Percentiles rank a stretch among this genome's conserved stretches.
Evolutionary conservation across 345 rosid genomes (phyloP).

Genomic region (Hibiscus syriacus): DNA sequence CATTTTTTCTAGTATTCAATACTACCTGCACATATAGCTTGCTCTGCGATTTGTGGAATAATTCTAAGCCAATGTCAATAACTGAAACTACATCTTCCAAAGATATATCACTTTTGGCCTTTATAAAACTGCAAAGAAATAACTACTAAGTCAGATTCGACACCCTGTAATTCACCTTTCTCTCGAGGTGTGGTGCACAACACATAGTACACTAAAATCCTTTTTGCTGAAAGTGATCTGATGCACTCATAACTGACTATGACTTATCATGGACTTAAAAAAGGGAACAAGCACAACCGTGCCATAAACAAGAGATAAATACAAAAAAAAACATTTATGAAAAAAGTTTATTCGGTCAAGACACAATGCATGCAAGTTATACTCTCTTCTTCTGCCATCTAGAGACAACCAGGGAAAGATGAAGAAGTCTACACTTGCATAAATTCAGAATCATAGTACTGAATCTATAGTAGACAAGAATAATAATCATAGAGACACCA

Average conservation of each 20-base stretch:
- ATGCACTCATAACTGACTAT: not conserved
- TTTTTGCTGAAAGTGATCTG: not conserved
- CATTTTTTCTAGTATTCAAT: constrained; percentile 8
- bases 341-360: not conserved
- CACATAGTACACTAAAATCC: not conserved
- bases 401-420: not conserved
- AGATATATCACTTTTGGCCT: constrained; percentile 82
- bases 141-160: constrained; percentile 3
- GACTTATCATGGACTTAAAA: not conserved
- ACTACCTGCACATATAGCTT: constrained; percentile 85
- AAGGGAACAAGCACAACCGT: not conserved
- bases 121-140: constrained; percentile 52
- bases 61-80: constrained; percentile 57
- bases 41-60: constrained; percentile 60
- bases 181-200: not conserved
- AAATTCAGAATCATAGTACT: not conserved
- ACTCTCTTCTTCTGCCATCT: not conserved
- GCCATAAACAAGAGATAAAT: no score
- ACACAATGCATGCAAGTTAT: not conserved
- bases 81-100: constrained; percentile 69
- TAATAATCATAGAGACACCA: not conserved
- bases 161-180: not conserved
- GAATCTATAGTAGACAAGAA: not conserved
- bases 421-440: not conserved
- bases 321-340: not conserved